Evolutionary conservation across 2,329 filamentous ascomycete species (phyloP).

Genomic region (Aspergillus persii): DNA sequence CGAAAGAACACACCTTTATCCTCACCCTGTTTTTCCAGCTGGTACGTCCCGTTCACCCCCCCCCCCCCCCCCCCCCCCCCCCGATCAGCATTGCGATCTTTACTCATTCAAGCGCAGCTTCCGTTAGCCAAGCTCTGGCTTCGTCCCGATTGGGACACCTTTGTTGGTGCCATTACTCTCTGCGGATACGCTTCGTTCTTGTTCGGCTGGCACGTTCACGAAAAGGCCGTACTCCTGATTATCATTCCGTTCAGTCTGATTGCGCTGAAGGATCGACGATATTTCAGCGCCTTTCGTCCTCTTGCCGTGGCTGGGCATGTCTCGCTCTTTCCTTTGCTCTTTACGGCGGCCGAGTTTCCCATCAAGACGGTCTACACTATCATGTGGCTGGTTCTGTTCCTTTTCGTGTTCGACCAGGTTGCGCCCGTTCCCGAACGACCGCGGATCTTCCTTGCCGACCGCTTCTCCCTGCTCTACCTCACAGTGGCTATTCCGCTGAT

Average conservation of each 20-base stretch:
- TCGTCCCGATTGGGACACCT: slow-evolving; percentile 79
- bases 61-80: no score
- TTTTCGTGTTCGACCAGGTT: slow-evolving; percentile 81
- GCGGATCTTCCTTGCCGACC: slow-evolving; percentile 86
- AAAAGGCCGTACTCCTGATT: slow-evolving; percentile 91
- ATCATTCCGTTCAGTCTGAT: slow-evolving; percentile 94
- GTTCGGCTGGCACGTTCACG: slow-evolving; percentile 98
- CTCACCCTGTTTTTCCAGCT: slow-evolving; percentile 80
- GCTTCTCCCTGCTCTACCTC: slow-evolving; percentile 87
- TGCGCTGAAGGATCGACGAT: slow-evolving; percentile 82
- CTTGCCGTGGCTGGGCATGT: slow-evolving; percentile 92
- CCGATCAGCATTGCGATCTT: slow-evolving; percentile 16
- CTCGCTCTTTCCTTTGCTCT: slow-evolving; percentile 89
- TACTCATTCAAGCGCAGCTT: slow-evolving; percentile 44
- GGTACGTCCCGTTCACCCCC: slow-evolving; percentile 38
- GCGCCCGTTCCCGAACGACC: slow-evolving; percentile 76
- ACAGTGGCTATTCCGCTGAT: slow-evolving; percentile 85
- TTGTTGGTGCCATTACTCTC: slow-evolving; percentile 83
- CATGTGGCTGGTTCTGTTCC: slow-evolving; percentile 83
- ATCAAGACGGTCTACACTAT: slow-evolving; percentile 92
- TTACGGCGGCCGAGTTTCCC: slow-evolving; percentile 87
- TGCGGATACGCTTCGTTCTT: slow-evolving; percentile 96
- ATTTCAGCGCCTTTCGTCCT: slow-evolving; percentile 87
- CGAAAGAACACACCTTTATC: slow-evolving; percentile 73
- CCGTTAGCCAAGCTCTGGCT: slow-evolving; percentile 80